phyloP scores from a whole-genome alignment of 176 grass and related monocot species.

The Tillandsia fasciculata region DNA sequence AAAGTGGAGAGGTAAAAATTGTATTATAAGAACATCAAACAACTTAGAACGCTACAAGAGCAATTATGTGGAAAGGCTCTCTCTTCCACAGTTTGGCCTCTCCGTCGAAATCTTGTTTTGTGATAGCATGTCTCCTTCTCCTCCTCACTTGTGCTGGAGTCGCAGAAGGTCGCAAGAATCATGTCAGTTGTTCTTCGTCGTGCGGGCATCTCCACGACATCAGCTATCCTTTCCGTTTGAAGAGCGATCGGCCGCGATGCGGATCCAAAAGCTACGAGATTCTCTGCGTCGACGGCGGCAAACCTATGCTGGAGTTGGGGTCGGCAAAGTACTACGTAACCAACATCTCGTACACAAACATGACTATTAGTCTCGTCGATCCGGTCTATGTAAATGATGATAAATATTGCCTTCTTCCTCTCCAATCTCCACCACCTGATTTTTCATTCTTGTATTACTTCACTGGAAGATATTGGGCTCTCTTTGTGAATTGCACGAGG shows the following conservation, averaged over 20 bases:
- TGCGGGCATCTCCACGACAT: conserved; percentile 22
- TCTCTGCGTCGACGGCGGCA: not conserved
- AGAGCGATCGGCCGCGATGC: conserved; percentile 13
- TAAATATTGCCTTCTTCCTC: conserved; percentile 10
- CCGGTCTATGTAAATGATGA: not conserved
- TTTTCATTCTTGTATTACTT: not conserved
- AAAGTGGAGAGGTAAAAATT: too few species aligned
- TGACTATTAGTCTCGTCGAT: conserved; percentile 14
- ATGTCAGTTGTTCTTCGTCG: conserved; percentile 10
- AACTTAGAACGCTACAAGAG: too few species aligned
- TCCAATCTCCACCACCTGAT: not conserved
- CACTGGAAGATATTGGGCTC: not conserved
- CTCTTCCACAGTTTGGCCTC: too few species aligned
- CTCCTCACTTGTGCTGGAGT: too few species aligned
- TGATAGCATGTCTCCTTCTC: too few species aligned
- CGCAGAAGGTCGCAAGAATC: too few species aligned
- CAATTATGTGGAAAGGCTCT: too few species aligned
- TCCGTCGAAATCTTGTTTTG: too few species aligned
- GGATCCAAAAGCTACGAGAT: conserved; percentile 11
- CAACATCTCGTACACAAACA: conserved; percentile 5
- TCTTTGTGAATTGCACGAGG: conserved; percentile 20
- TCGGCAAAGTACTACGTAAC: conserved; percentile 13
- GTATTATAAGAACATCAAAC: too few species aligned
- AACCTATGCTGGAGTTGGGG: conserved; percentile 12
- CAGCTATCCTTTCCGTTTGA: conserved; percentile 11